Evolutionary conservation across 2,329 filamentous ascomycete genomes (phyloP).

Genomic region (Corynespora cassiicola): DNA sequence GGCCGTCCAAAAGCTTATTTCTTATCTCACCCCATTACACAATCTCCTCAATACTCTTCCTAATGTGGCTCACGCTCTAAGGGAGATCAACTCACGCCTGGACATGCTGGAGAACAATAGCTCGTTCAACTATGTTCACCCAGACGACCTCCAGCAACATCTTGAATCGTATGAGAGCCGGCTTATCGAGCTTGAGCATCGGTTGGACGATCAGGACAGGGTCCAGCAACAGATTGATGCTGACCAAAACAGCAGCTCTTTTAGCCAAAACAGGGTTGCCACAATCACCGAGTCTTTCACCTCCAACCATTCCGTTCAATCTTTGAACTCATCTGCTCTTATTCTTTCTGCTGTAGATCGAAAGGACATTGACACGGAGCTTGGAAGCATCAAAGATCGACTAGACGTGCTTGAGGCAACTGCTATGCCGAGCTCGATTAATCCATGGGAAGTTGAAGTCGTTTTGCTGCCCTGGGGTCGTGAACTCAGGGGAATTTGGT

Average conservation of each 20-base stretch:
- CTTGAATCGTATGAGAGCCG: constrained; percentile 72
- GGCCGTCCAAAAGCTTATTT: constrained; percentile 40
- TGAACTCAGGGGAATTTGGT: constrained; percentile 62
- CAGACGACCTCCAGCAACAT: constrained; percentile 73
- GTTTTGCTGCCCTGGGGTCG: constrained; percentile 74
- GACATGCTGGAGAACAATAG: constrained; percentile 73
- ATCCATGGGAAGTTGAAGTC: constrained; percentile 78
- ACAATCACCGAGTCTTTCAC: constrained; percentile 47
- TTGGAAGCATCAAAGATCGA: constrained; percentile 57
- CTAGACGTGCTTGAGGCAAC: constrained; percentile 63
- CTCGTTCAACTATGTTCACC: constrained; percentile 70
- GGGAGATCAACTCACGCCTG: constrained; percentile 69
- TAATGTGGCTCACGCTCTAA: constrained; percentile 56
- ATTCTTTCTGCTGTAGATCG: constrained; percentile 43
- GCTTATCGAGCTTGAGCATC: constrained; percentile 71
- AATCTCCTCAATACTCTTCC: constrained; percentile 47
- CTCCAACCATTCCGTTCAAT: constrained; percentile 46
- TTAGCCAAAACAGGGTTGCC: constrained; percentile 36
- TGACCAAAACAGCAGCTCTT: constrained; percentile 32
- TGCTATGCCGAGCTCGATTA: constrained; percentile 64
- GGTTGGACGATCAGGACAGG: constrained; percentile 49
- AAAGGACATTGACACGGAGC: constrained; percentile 49
- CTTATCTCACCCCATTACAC: constrained; percentile 43
- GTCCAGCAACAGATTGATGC: constrained; percentile 38
- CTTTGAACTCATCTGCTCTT: constrained; percentile 46